phyloP scores from a whole-genome alignment of 176 grass and related monocot species.

The Coix lacrymajobi region DNA sequence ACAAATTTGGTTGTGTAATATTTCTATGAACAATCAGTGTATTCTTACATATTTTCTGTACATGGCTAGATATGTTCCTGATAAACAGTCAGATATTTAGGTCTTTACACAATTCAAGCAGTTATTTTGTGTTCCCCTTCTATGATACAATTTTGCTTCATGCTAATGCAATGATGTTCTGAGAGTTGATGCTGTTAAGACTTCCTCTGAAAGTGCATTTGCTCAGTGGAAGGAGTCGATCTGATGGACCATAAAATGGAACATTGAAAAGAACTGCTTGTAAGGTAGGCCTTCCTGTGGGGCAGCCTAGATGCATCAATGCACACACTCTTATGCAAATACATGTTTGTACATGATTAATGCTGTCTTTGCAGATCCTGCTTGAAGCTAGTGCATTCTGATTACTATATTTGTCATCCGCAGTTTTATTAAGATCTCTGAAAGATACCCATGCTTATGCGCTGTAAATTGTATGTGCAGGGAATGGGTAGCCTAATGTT shows the following conservation, averaged over 20 bases:
- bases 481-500: conserved; percentile 51
- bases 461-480: conserved; percentile 22
- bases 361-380: not conserved
- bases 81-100: not conserved
- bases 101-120: conserved; percentile 9
- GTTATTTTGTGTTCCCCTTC: not conserved
- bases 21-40: not conserved
- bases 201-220: conserved; percentile 36
- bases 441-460: not conserved
- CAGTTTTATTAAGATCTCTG: not conserved
- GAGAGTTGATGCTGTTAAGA: conserved; percentile 47
- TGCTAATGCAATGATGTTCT: not conserved
- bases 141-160: not conserved
- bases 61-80: not conserved
- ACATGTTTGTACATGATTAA: not conserved
- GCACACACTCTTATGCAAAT: not conserved
- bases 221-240: conserved; percentile 37
- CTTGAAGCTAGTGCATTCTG: not conserved
- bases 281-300: conserved; percentile 4
- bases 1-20: not conserved
- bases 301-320: not conserved
- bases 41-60: not conserved
- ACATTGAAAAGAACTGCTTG: conserved; percentile 14
- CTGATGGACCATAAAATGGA: conserved; percentile 34
- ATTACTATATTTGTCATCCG: not conserved